Base-by-base conservation (phyloP, 2,329 filamentous ascomycete species). In the Chalaropsis thielavioides region DNA sequence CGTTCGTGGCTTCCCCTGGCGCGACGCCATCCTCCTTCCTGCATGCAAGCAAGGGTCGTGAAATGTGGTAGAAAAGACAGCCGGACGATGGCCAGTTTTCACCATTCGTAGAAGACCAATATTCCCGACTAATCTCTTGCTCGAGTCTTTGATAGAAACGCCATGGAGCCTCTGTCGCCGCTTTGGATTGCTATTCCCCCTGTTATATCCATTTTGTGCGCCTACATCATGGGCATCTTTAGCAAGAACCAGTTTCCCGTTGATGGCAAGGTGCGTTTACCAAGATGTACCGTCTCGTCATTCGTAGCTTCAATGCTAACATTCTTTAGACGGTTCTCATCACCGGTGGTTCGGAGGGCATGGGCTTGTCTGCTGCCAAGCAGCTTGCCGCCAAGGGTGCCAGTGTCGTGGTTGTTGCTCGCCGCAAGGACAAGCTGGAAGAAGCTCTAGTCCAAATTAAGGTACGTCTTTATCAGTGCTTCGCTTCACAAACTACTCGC, bases 321-420 rank as follows among this genome's bases (percentile, higher is more conserved):
- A 19, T 17, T 35, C 10, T 6, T 17, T 62, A 96, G 91, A 96
- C 92, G 1, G 81, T 95, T 63, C 79, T 97, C 64, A 79, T 99
- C 63, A 99, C 94, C 0, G 94, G 94, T 59, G 91, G 87, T 40
- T 96, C 94, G 0, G 89, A 96, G 72, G 94, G 94, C 66, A 90
- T 96, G 87, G 94, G 94, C 67, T 84, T 86, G 70, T 84, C 84
- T 62, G 83, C 86, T 22, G 91, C 87, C 4, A 80, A 83, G 62
- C 81, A 91, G 69, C 83, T 99, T 56, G 82, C 92, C 2, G 78
- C 82, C 61, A 92, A 91, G 74, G 94, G 94, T 59, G 92, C 94
- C 67, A 90, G 91, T 74, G 74, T 99, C 64, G 83, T 95, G 68
- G 85, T 97, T 69, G 86, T 96, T 62, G 87, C 92, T 15, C 88